Conservation (phyloP, 2,329 filamentous ascomycete genomes). For the Fonsecaea multimorphosa region DNA sequence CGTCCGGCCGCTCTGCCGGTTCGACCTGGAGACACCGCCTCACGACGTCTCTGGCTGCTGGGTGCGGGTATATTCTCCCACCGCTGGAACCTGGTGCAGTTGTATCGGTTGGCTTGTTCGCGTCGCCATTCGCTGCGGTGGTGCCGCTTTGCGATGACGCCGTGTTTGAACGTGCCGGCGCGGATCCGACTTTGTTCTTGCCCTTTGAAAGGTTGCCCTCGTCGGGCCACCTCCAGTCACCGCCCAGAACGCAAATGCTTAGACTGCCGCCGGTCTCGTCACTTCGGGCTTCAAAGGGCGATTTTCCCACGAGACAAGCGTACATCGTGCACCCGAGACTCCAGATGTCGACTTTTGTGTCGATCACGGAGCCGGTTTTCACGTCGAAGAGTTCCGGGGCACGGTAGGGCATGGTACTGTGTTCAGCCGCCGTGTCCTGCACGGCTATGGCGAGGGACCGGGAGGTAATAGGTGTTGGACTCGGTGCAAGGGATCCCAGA, state of each 20-base stretch:
- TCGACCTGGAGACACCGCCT: constrained; percentile 85
- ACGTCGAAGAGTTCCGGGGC: constrained; percentile 98
- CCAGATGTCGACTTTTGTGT: constrained; percentile 98
- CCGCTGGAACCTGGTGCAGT: constrained; percentile 40
- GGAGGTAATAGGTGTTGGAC: constrained; percentile 86
- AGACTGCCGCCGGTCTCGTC: constrained; percentile 95
- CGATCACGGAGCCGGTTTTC: constrained; percentile 87
- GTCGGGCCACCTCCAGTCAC: constrained; percentile 96
- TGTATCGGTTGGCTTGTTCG: constrained; percentile 33
- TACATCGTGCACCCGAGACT: constrained; percentile 96
- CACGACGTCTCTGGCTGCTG: constrained; percentile 84
- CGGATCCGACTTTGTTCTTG: constrained; percentile 56
- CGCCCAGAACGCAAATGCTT: constrained; percentile 88
- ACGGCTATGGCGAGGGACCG: constrained; percentile 88
- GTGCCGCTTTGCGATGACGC: constrained; percentile 29
- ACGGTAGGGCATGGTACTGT: constrained; percentile 98
- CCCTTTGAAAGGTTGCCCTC: constrained; percentile 71
- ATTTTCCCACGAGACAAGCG: constrained; percentile 94
- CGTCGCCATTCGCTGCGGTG: constrained; percentile 40
- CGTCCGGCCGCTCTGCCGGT: constrained; percentile 83
- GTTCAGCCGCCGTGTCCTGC: constrained; percentile 92
- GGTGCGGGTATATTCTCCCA: constrained; percentile 69
- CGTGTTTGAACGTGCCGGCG: constrained; percentile 32
- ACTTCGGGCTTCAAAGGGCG: constrained; percentile 91
- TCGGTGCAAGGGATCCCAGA: constrained; percentile 85